Conservation (phyloP, 768 basidiomycete species). For the Russula griseocarnosa region DNA sequence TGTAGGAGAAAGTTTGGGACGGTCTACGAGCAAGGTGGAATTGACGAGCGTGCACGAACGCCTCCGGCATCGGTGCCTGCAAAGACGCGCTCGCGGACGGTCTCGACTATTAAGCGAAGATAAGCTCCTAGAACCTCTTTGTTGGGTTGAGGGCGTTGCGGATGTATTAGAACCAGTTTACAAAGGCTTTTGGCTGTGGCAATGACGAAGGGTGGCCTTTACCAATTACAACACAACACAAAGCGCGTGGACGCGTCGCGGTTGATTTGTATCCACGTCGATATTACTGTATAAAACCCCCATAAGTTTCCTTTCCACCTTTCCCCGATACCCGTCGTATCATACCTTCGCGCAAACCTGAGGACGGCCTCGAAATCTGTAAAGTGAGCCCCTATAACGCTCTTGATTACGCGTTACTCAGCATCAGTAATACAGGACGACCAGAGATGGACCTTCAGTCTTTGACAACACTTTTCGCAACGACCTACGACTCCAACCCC, state of each 20-base stretch:
- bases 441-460: slow-evolving; percentile 66
- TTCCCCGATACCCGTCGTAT: slow-evolving; percentile 19
- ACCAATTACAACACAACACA: neutral
- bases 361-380: neutral
- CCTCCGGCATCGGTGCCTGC: slow-evolving; percentile 8
- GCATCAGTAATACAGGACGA: slow-evolving; percentile 3
- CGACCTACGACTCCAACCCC: slow-evolving; percentile 78
- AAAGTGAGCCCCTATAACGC: neutral
- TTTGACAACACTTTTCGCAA: slow-evolving; percentile 72
- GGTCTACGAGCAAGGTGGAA: slow-evolving; percentile 24
- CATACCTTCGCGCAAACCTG: slow-evolving; percentile 10
- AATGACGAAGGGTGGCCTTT: neutral
- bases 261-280: slow-evolving; percentile 16
- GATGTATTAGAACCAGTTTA: slow-evolving; percentile 9
- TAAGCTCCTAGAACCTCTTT: neutral
- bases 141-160: slow-evolving; percentile 8
- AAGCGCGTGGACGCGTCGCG: slow-evolving; percentile 26
- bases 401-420: slow-evolving; percentile 6
- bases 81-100: slow-evolving; percentile 23
- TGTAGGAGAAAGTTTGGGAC: slow-evolving; percentile 64
- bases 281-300: slow-evolving; percentile 14
- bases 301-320: slow-evolving; percentile 7
- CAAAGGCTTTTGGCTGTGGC: neutral
- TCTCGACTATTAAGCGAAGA: slow-evolving; percentile 27
- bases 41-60: slow-evolving; percentile 14